Evolutionary conservation across 768 basidiomycete genomes (phyloP).

Genomic region (Coprinopsis strossmayeri): DNA sequence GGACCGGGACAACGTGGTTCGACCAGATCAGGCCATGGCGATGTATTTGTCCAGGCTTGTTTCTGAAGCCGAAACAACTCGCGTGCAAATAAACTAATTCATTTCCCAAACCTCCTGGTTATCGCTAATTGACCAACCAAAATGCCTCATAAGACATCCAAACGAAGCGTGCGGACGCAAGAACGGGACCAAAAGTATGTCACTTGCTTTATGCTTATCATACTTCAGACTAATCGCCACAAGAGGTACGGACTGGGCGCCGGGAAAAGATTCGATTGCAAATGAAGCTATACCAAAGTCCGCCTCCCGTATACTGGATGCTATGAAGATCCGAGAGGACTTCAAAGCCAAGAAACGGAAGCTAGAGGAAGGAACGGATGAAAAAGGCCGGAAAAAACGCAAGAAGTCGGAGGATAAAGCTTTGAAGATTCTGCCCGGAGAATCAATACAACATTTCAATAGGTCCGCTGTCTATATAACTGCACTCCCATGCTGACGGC

Average conservation of each 20-base stretch:
- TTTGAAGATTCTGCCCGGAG: conserved; percentile 54
- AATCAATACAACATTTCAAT: conserved; percentile 73
- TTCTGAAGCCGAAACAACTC: too few relatives aligned
- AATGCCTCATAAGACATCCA: conserved; percentile 68
- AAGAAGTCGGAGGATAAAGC: conserved; percentile 23
- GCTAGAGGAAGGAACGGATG: conserved; percentile 21
- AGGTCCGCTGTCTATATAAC: conserved; percentile 23
- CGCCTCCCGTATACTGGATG: conserved; percentile 57
- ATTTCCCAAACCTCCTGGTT: not conserved
- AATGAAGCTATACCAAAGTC: conserved; percentile 68
- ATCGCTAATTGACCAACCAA: not conserved
- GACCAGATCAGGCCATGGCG: too few relatives aligned
- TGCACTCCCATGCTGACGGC: not conserved
- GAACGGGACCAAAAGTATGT: conserved; percentile 36
- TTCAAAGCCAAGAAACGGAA: conserved; percentile 45
- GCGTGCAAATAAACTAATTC: too few relatives aligned
- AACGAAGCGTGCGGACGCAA: conserved; percentile 41
- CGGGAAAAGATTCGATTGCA: conserved; percentile 31
- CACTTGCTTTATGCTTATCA: not conserved
- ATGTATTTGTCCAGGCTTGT: too few relatives aligned
- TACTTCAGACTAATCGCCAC: not conserved
- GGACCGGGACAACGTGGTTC: too few relatives aligned
- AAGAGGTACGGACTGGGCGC: conserved; percentile 49
- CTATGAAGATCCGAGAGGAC: conserved; percentile 48
- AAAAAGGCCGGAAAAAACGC: conserved; percentile 22